Conservation (phyloP, 108 stramenopile genomes). For the Cyclotella baltica region DNA sequence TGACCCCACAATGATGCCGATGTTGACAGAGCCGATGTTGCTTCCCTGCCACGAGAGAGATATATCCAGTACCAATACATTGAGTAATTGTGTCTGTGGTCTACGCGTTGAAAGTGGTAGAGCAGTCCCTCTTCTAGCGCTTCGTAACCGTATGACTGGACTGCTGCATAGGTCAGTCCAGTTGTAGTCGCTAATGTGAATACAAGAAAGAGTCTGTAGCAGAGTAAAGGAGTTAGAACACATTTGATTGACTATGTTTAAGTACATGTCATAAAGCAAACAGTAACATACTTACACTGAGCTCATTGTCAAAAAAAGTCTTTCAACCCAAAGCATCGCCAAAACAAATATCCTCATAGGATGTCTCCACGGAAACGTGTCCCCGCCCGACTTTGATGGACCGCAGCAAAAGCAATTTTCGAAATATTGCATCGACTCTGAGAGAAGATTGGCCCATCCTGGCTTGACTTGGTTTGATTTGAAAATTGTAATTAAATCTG, state of each 20-base stretch:
- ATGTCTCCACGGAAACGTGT: constrained; percentile 51
- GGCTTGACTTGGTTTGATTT: background rate
- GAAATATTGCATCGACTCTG: constrained; percentile 26
- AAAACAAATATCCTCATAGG: constrained; percentile 31
- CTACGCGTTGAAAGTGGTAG: constrained; percentile 95
- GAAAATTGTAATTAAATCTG: background rate
- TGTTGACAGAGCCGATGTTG: constrained; percentile 13
- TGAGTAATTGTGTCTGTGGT: constrained; percentile 95
- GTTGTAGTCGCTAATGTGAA: constrained; percentile 65
- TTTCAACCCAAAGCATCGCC: constrained; percentile 37
- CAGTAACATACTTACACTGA: constrained; percentile 34
- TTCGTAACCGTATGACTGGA: constrained; percentile 70
- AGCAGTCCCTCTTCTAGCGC: constrained; percentile 90
- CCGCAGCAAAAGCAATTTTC: constrained; percentile 31
- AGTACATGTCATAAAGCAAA: background rate
- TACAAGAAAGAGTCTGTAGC: constrained; percentile 65
- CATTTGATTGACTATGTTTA: background rate
- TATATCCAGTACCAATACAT: constrained; percentile 94
- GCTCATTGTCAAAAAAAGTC: constrained; percentile 48
- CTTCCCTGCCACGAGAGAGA: constrained; percentile 64
- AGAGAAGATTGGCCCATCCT: constrained; percentile 28
- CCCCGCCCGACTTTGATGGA: constrained; percentile 1
- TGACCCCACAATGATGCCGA: constrained; percentile 44
- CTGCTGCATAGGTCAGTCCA: constrained; percentile 64
- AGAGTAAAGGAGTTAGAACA: background rate